Evolutionary conservation across 2,329 filamentous ascomycete genomes (phyloP).

Genomic region (Calonectria pauciramosa): DNA sequence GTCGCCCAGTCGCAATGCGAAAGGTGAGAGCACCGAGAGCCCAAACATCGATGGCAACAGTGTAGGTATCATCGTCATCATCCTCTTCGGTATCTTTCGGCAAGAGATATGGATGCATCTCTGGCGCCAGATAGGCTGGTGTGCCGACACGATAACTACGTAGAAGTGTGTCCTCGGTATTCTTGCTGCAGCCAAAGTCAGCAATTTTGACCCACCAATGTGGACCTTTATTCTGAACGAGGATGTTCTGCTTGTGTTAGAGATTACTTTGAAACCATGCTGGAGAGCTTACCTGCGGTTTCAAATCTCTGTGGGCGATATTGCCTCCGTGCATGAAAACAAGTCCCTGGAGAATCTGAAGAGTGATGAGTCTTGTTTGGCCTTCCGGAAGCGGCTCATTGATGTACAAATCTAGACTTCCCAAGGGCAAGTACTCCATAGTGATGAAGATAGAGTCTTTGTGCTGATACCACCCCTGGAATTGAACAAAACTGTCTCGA

Average conservation of each 20-base stretch:
- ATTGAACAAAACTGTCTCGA: constrained; percentile 12
- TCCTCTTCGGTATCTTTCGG: not conserved
- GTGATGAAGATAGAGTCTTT: constrained; percentile 3
- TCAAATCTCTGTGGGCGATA: constrained; percentile 8
- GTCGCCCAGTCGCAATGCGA: not conserved
- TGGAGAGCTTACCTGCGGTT: not conserved
- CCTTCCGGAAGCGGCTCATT: not conserved
- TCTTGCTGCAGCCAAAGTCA: not conserved
- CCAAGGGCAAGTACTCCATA: constrained; percentile 8
- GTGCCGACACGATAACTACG: not conserved
- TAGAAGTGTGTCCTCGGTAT: not conserved
- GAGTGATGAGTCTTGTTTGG: not conserved
- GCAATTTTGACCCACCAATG: not conserved
- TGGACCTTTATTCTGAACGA: not conserved
- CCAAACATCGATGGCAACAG: not conserved
- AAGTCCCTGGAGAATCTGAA: not conserved
- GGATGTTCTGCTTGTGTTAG: not conserved
- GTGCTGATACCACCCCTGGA: not conserved
- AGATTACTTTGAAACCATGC: no score
- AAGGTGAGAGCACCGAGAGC: not conserved
- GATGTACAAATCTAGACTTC: constrained; percentile 1
- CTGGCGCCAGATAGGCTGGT: not conserved
- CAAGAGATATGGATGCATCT: not conserved
- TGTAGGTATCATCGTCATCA: not conserved
- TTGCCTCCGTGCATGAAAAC: constrained; percentile 12